These are phyloP conservation scores for Porphyrellus sp. DNA, from an alignment of 1,284 basidiomycete genomes.

Conservation along the genomic window DNA sequence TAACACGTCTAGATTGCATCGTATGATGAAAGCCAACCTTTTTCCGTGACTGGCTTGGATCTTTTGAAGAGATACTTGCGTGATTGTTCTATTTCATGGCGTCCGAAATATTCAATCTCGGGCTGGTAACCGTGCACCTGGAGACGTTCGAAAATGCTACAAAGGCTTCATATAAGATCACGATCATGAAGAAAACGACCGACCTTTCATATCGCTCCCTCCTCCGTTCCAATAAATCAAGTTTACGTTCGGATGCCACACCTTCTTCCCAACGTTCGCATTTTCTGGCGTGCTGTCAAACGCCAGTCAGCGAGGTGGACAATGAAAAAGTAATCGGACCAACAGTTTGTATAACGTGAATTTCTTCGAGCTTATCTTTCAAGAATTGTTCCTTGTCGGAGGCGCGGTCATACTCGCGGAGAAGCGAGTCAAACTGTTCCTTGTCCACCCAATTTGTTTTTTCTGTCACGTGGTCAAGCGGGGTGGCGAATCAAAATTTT, in stretches of 20 bases:
- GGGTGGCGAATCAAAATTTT: not conserved
- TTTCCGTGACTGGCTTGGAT: constrained; percentile 10
- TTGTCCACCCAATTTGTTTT: not conserved
- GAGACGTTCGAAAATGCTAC: constrained; percentile 14
- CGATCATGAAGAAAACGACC: not conserved
- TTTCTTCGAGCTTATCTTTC: not conserved
- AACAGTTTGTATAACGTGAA: not conserved
- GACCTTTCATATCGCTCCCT: not conserved
- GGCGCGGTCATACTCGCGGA: not conserved
- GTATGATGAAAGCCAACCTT: constrained; percentile 1
- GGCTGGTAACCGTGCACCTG: constrained; percentile 3
- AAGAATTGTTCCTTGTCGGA: constrained; percentile 6
- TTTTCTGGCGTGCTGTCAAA: not conserved
- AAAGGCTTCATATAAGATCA: not conserved
- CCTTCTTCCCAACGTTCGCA: not conserved
- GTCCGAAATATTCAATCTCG: constrained; percentile 3
- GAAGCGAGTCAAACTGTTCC: constrained; percentile 1
- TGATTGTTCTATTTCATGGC: not conserved
- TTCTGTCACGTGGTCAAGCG: not conserved
- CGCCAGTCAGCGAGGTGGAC: not conserved
- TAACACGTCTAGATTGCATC: not conserved
- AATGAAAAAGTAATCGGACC: not conserved
- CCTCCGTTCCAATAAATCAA: not conserved
- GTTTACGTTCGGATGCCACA: not conserved
- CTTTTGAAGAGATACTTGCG: constrained; percentile 1